Conservation (phyloP, 2,329 filamentous ascomycete species). For the Sphaceloma murrayae region DNA sequence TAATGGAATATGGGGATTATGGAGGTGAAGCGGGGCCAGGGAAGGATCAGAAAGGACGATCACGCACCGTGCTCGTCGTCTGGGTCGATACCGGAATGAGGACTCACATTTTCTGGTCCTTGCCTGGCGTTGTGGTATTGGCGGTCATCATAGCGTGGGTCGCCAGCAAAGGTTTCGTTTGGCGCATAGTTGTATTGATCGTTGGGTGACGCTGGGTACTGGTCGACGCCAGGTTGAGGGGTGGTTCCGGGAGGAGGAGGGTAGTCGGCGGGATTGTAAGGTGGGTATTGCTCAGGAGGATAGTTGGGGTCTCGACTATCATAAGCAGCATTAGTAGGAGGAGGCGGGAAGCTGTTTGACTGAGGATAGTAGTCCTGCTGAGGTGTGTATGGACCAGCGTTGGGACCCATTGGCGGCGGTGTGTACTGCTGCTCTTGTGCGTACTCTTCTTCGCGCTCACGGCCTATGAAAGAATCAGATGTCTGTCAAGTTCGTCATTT, state of each 20-base stretch:
- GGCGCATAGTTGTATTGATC: conserved; percentile 21
- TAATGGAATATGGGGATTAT: no score
- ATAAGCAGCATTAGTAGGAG: conserved; percentile 24
- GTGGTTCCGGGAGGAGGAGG: conserved; percentile 26
- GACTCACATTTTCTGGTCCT: conserved; percentile 44
- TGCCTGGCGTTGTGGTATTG: conserved; percentile 21
- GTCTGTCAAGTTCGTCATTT: background rate
- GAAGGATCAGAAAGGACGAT: conserved; percentile 17
- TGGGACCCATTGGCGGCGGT: conserved; percentile 29
- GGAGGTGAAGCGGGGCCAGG: no score
- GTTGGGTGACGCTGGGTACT: conserved; percentile 11
- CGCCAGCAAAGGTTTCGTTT: conserved; percentile 27
- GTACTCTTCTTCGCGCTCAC: conserved; percentile 23
- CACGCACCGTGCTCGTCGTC: conserved; percentile 24
- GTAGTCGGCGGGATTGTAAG: conserved; percentile 40
- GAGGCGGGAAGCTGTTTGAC: conserved; percentile 42
- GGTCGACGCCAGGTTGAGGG: conserved; percentile 18
- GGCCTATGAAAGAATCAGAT: conserved; percentile 18
- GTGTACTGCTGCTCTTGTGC: conserved; percentile 25
- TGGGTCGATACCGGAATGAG: conserved; percentile 29
- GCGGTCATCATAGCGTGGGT: conserved; percentile 27
- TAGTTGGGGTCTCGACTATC: conserved; percentile 25
- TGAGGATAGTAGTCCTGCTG: conserved; percentile 35
- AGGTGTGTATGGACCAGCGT: conserved; percentile 23
- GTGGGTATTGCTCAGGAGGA: conserved; percentile 23